A percentile compares a stretch with the other conserved stretches of the same genome.
Evolutionary conservation across 2,329 filamentous ascomycete species (phyloP).

Genomic region (Fusarium nelsonii): DNA sequence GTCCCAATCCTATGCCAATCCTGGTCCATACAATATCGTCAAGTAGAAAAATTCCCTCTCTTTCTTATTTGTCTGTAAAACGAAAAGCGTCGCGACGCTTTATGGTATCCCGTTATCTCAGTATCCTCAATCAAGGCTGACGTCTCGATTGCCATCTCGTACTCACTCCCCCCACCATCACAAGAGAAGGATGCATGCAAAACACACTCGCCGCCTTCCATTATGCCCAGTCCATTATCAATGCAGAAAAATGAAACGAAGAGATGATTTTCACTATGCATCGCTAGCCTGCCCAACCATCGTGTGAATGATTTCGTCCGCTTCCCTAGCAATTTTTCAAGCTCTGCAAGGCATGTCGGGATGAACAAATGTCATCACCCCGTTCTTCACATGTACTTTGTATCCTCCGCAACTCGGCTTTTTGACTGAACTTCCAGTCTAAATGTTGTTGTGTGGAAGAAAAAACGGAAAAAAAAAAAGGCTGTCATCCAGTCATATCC

Average conservation of each 20-base stretch:
- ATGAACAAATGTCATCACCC: conserved; percentile 7
- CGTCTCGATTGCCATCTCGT: neutral
- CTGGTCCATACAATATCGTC: conserved; percentile 3
- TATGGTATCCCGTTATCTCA: neutral
- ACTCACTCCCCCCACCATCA: conserved; percentile 2
- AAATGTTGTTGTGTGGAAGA: neutral
- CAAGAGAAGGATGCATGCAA: conserved; percentile 30
- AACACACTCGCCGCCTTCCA: conserved; percentile 37
- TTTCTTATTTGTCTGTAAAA: conserved; percentile 12
- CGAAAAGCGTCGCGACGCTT: conserved; percentile 34
- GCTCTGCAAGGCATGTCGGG: conserved; percentile 20
- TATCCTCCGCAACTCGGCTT: neutral
- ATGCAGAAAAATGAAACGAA: conserved; percentile 36
- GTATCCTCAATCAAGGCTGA: conserved; percentile 6
- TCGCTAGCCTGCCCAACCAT: conserved; percentile 42
- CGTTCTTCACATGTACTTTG: conserved; percentile 4
- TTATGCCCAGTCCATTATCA: conserved; percentile 24
- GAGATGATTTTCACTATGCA: conserved; percentile 39
- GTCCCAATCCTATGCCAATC: conserved; percentile 20
- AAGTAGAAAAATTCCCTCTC: neutral
- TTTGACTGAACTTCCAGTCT: neutral
- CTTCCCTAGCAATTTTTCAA: conserved; percentile 11
- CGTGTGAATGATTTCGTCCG: conserved; percentile 35
- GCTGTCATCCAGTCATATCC: conserved; percentile 21
- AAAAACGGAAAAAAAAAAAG: neutral